Evolutionary conservation across 176 grass and related monocot species (phyloP), one percentile per base, ranked within the genome.

Genomic region (Carex scoparia): DNA sequence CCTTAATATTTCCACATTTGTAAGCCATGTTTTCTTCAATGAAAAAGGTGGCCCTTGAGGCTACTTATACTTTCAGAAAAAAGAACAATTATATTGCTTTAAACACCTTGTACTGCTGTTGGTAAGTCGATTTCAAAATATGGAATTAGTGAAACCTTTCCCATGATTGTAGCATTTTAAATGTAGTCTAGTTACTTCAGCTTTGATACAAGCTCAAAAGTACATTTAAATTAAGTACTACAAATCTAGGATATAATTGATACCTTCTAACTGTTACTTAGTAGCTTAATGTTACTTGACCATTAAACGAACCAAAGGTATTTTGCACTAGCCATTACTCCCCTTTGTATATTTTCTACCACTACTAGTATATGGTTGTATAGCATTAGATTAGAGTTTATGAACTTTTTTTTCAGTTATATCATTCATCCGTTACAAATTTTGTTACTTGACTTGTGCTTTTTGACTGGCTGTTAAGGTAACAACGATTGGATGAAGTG

Each of bases 401-500:
- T 78, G 33, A 32, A 57, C 74, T 57, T 11, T 18, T 33, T 35
- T 28, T 9, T 6, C 33, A 5, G 42, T 73, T 49, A 1, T 27
- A n/a, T 46, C 12, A 32, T 16, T 77, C 10, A 16, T 32, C 23
- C 2, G 54, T 66, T 66, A 15, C 38, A 5, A 80, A 5, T 35
- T 37, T 38, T 81, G 61, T 69, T 64, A 65, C 67, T 63, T 79
- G 64, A 68, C 31, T 75, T 69, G n/a, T 37, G 27, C 12, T 49
- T 77, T 4, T 56, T 81, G 14, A 13, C 10, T 65, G 53, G 9
- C 31, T 65, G 79, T 56, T 33, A 51, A 44, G 78, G 61, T 67
- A 64, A 66, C 60, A 42, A 40, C 35, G 53, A 84, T 89, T 98
- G 86, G 61, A 90, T 94, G 91, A 88, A 61, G 87, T 92, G 85